phyloP scores from a whole-genome alignment of 345 rosid genomes.

The Triadica sebifera region DNA sequence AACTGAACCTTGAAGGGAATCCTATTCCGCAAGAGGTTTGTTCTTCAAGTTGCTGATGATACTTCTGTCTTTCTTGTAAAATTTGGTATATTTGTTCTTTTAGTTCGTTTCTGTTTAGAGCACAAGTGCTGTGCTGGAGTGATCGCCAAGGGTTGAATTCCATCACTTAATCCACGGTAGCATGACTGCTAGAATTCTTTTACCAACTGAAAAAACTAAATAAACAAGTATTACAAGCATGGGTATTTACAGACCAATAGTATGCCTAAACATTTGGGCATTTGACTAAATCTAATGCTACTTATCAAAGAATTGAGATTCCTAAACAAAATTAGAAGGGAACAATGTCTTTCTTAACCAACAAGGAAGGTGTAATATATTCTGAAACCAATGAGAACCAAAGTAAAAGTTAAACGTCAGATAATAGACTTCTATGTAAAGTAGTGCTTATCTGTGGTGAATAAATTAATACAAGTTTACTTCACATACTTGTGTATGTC shows the following conservation, averaged over 20 bases:
- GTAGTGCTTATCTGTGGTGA: not conserved
- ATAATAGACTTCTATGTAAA: too few species aligned
- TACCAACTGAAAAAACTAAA: not conserved
- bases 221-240: not conserved
- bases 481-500: too few species aligned
- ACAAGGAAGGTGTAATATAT: not conserved
- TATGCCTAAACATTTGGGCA: not conserved
- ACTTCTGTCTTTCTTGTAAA: not conserved
- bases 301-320: not conserved
- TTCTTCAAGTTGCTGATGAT: conserved; percentile 16
- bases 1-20: conserved; percentile 79
- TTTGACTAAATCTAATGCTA: not conserved
- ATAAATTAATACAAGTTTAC: not conserved
- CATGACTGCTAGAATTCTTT: not conserved
- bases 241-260: not conserved
- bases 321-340: not conserved
- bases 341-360: not conserved
- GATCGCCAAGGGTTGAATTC: not conserved
- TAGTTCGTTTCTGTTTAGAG: not conserved
- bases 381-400: not conserved
- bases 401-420: too few species aligned
- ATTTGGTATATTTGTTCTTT: not conserved
- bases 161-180: not conserved
- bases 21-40: conserved; percentile 65
- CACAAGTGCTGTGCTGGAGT: not conserved